These are phyloP conservation scores for Podosphaera xanthii DNA, from an alignment of 2,329 filamentous ascomycete genomes.

Conservation along the genomic window DNA sequence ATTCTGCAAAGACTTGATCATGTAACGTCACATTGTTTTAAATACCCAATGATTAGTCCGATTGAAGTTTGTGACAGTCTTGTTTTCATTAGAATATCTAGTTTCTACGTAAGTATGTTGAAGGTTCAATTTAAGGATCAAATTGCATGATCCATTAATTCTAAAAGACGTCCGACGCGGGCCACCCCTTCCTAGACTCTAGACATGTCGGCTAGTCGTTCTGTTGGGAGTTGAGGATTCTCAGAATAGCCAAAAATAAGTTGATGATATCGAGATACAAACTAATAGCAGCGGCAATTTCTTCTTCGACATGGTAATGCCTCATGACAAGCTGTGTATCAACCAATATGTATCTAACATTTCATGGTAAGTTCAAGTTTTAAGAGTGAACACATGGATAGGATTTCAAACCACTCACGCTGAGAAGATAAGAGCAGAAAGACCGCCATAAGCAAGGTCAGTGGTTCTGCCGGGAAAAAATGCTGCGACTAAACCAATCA, in stretches of 20 bases:
- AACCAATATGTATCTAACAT: slow-evolving; percentile 59
- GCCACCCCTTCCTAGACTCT: neutral
- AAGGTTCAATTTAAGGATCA: too few species aligned
- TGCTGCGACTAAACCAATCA: slow-evolving; percentile 79
- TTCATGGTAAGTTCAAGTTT: neutral
- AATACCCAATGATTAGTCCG: too few species aligned
- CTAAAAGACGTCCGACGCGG: too few species aligned
- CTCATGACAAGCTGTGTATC: slow-evolving; percentile 92
- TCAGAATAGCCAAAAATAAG: slow-evolving; percentile 81
- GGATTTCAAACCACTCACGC: slow-evolving; percentile 16
- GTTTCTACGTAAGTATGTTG: too few species aligned
- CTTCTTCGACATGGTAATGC: slow-evolving; percentile 93
- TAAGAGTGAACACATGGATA: neutral
- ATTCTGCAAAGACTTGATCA: too few species aligned
- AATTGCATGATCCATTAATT: too few species aligned
- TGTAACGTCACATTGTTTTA: too few species aligned
- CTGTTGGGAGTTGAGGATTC: slow-evolving; percentile 87
- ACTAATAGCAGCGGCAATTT: slow-evolving; percentile 86
- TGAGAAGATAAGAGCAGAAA: slow-evolving; percentile 72
- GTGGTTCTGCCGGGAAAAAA: slow-evolving; percentile 72
- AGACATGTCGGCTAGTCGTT: slow-evolving; percentile 43
- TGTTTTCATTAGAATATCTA: too few species aligned
- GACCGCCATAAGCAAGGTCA: slow-evolving; percentile 67
- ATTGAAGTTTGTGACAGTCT: too few species aligned
- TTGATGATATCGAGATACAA: slow-evolving; percentile 94